Evolutionary conservation across 345 rosid species (phyloP).

Genomic region (Boechera divaricarpa): DNA sequence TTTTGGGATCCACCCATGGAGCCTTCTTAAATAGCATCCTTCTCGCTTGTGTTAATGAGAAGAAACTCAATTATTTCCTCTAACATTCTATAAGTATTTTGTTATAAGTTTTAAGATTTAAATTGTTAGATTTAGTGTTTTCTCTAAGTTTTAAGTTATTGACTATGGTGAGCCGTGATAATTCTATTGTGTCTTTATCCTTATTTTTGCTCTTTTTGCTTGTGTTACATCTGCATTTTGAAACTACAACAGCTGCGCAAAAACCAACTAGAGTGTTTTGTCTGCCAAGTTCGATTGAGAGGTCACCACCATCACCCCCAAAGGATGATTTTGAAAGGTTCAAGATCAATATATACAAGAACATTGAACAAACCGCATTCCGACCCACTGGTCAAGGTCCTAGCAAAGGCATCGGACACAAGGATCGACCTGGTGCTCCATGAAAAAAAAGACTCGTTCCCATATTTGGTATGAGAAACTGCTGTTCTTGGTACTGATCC

Average conservation of each 20-base stretch:
- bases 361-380: conserved; percentile 42
- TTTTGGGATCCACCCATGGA: no score
- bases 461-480: neutral
- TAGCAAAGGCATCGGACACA: conserved; percentile 47
- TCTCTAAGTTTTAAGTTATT: neutral
- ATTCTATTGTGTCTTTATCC: conserved; percentile 8
- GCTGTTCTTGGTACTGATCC: conserved; percentile 21
- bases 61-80: no score
- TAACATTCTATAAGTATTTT: no score
- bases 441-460: neutral
- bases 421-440: conserved; percentile 36
- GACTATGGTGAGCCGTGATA: conserved; percentile 36
- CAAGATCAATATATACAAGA: conserved; percentile 42
- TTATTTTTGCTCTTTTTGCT: conserved; percentile 10
- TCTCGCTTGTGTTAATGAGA: no score
- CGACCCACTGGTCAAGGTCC: conserved; percentile 45
- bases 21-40: no score
- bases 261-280: conserved; percentile 20
- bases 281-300: neutral
- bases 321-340: conserved; percentile 27
- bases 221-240: conserved; percentile 37
- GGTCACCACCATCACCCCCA: conserved; percentile 37
- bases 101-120: neutral
- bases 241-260: conserved; percentile 12
- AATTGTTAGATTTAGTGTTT: conserved; percentile 2